Percentiles rank a stretch among this genome's conserved stretches.
phyloP scores from a whole-genome alignment of 129 eudicot genomes.

The Flaveria robusta region DNA sequence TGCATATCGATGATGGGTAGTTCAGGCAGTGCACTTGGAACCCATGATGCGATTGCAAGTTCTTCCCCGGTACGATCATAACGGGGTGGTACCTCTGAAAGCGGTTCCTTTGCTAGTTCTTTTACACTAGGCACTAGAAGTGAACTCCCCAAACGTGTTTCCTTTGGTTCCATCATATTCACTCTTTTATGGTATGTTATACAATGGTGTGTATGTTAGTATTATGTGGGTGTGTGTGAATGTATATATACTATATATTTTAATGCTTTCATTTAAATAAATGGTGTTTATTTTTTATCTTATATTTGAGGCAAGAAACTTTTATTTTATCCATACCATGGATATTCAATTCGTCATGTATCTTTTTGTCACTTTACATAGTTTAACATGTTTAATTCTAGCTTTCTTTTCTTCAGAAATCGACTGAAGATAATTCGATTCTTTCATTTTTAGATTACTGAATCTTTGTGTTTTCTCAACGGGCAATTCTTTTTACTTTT shows the following conservation, averaged over 20 bases:
- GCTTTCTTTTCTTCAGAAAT: too few species aligned
- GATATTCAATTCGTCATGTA: too few species aligned
- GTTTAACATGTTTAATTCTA: accelerated
- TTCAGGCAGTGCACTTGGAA: neutral
- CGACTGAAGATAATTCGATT: too few species aligned
- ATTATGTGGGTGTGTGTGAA: neutral
- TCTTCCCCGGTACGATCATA: neutral
- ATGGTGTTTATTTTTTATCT: too few species aligned
- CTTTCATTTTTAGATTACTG: too few species aligned
- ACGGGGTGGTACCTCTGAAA: neutral
- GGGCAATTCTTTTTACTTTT: too few species aligned
- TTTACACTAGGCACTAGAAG: conserved; percentile 9
- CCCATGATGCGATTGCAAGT: neutral
- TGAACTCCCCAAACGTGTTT: neutral
- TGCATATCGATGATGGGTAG: conserved; percentile 17
- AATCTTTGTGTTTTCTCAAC: too few species aligned
- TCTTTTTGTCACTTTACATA: too few species aligned
- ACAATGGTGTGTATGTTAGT: neutral
- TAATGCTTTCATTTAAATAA: too few species aligned
- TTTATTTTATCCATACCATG: too few species aligned
- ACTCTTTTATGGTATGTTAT: neutral
- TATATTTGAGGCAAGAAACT: too few species aligned
- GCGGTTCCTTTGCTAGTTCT: conserved; percentile 13
- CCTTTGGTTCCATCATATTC: neutral
- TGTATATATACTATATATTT: too few species aligned